Base-by-base conservation (phyloP, 805 yeast genomes). In the Ogataea nakhonphanomensis region DNA sequence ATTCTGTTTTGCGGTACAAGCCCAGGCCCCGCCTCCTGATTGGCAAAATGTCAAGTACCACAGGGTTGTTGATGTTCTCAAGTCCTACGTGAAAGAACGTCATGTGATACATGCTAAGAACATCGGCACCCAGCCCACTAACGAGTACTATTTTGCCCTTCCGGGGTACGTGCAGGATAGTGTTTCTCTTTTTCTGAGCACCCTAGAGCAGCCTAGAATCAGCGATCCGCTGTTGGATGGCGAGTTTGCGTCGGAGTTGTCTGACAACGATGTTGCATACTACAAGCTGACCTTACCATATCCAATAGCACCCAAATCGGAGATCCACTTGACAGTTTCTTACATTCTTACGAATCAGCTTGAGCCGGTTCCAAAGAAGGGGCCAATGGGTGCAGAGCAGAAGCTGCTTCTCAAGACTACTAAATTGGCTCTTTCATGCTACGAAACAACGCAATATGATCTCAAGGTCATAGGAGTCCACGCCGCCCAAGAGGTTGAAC, bases 301-400 rank as follows among this genome's bases (percentile, higher is more conserved):
- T 32, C 84, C 93, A 28, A 65, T 90, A 40, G 73, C 82, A 8
- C 85, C 95, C 21, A 76, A 78, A 25, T 71, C 79, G 17, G 62
- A 64, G 24, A 59, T 70, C 33, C 66, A 70, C 26, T 54, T 91
- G 32, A 62, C 65, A 27, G 63, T 81, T 12, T 69, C 76, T 24
- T 62, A 70, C 45, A 74, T 77, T 2, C 65, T 74, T 41, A 69
- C 76, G 24, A 67, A 71, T 42, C 58, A 65, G 25, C 53, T 81
- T 34, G 45, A 51, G 37, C 87, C 97, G 30, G 59, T 74, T 37
- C 97, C 98, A 1, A 72, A 70, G 37, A 64, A 69, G 45, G 76
- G 84, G 30, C 69, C 64, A 12, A 70, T 90, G 66, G 66, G 64
- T 8, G 85, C 76, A 17, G 64, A 64, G 25, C 97, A 90, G 67